phyloP scores from a whole-genome alignment of 768 basidiomycete species.

The Termitomyces sp. region DNA sequence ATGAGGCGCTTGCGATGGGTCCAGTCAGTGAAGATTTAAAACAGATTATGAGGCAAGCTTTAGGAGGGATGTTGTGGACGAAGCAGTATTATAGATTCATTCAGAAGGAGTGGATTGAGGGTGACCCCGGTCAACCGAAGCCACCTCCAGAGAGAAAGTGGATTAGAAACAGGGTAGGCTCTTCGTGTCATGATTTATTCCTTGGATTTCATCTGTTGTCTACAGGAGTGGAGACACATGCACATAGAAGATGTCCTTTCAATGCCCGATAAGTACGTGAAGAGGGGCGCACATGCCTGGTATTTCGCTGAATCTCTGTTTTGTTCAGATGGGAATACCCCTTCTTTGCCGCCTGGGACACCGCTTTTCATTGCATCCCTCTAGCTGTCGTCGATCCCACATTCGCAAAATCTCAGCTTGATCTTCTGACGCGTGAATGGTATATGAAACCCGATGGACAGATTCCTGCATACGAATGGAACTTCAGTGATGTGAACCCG shows the following conservation, averaged over 20 bases:
- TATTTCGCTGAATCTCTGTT: slow-evolving; percentile 2
- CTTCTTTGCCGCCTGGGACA: slow-evolving; percentile 98
- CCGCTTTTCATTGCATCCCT: slow-evolving; percentile 99
- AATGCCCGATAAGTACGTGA: slow-evolving; percentile 95
- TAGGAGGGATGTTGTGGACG: slow-evolving; percentile 97
- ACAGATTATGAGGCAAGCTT: slow-evolving; percentile 94
- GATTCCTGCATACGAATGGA: slow-evolving; percentile 99
- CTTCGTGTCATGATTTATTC: background rate
- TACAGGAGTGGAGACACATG: slow-evolving; percentile 91
- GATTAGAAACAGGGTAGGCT: slow-evolving; percentile 72
- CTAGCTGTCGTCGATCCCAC: slow-evolving; percentile 92
- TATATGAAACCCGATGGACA: slow-evolving; percentile 99
- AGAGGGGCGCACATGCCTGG: background rate
- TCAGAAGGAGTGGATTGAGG: slow-evolving; percentile 94
- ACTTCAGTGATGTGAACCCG: slow-evolving; percentile 97
- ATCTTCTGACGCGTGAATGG: slow-evolving; percentile 96
- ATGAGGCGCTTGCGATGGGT: slow-evolving; percentile 70
- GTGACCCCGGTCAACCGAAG: slow-evolving; percentile 91
- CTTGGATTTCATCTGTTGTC: background rate
- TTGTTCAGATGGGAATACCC: slow-evolving; percentile 89
- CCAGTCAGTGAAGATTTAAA: slow-evolving; percentile 88
- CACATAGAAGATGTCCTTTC: slow-evolving; percentile 94
- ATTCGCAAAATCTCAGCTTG: slow-evolving; percentile 97
- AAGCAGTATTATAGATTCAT: slow-evolving; percentile 97
- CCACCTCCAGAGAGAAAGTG: slow-evolving; percentile 87